phyloP scores from a whole-genome alignment of 306 rosid genomes.

The Rosa chinensis region DNA sequence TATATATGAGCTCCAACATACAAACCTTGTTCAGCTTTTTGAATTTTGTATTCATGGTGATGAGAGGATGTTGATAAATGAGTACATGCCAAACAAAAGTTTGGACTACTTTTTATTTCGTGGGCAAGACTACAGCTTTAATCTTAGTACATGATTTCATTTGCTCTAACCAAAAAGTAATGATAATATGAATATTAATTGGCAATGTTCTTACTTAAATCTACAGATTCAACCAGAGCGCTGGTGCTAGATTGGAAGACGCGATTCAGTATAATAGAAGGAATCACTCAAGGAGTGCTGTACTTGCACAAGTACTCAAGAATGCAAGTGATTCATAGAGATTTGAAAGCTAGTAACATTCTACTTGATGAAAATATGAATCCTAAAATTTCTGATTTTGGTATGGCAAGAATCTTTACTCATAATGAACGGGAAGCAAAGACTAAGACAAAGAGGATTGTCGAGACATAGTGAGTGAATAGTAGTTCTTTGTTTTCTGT shows the following conservation, averaged over 20 bases:
- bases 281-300: constrained; percentile 2
- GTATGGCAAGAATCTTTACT: neutral
- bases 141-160: neutral
- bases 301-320: constrained; percentile 13
- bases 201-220: no score
- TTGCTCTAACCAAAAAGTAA: neutral
- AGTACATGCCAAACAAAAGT: constrained; percentile 8
- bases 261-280: constrained; percentile 6
- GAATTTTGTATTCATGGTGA: constrained; percentile 2
- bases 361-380: constrained; percentile 18
- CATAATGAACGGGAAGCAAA: constrained; percentile 8
- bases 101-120: neutral
- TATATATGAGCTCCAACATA: constrained; percentile 2
- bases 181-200: no score
- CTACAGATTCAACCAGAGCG: neutral
- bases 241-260: neutral
- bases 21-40: neutral
- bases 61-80: constrained; percentile 7
- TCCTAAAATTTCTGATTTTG: neutral
- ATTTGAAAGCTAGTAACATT: constrained; percentile 19
- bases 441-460: neutral
- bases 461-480: constrained; percentile 15
- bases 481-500: no score
- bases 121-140: neutral
- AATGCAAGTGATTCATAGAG: neutral